Evolutionary conservation across 768 basidiomycete genomes (phyloP).

Genomic region (Trichaptum fuscoviolaceum): DNA sequence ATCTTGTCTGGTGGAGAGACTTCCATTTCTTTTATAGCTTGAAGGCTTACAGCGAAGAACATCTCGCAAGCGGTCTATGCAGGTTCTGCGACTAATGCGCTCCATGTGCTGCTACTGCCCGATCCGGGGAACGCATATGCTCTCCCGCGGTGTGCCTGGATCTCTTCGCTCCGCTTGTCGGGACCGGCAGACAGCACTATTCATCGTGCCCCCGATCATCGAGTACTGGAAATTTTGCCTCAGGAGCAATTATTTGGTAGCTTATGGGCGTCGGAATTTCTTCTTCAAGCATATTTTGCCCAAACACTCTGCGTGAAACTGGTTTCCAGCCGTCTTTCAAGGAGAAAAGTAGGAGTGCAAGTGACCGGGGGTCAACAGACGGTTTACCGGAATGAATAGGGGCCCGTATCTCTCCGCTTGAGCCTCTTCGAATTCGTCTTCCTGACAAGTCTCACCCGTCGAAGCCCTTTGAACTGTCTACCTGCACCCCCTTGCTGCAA

Average conservation of each 20-base stretch:
- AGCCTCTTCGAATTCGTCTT: too few relatives aligned
- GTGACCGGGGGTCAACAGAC: too few relatives aligned
- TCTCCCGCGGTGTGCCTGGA: neutral
- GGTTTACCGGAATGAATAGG: neutral
- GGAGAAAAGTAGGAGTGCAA: too few relatives aligned
- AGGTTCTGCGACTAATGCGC: neutral
- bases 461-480: neutral
- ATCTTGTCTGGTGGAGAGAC: neutral
- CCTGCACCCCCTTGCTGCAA: neutral
- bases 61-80: neutral
- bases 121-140: neutral
- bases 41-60: neutral
- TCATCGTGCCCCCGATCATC: neutral
- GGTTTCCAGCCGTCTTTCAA: too few relatives aligned
- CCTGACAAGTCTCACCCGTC: neutral
- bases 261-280: too few relatives aligned
- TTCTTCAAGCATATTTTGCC: too few relatives aligned
- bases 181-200: neutral
- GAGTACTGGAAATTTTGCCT: too few relatives aligned
- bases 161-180: neutral
- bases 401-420: neutral
- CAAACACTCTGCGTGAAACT: too few relatives aligned
- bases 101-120: neutral
- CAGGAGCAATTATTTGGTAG: too few relatives aligned
- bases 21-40: neutral